Conservation (phyloP, 208 protist species). For the Wallacemonas sp. region DNA sequence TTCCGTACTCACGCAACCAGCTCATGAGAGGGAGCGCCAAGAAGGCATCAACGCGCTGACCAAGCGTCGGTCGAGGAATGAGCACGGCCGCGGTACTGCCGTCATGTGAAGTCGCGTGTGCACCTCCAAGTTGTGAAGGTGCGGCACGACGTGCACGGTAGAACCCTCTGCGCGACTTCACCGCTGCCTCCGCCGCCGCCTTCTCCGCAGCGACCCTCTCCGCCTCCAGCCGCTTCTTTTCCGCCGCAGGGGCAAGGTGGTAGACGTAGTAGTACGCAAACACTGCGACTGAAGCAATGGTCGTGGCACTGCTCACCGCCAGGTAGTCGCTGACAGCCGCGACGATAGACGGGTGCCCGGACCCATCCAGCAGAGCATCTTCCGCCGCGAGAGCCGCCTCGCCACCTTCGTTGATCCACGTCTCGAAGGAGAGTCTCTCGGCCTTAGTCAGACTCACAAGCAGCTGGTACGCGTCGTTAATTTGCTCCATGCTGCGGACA, state of each 20-base stretch:
- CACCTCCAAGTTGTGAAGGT: too few species aligned
- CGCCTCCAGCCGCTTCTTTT: background rate
- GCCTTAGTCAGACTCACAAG: slow-evolving; percentile 15
- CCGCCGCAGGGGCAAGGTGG: background rate
- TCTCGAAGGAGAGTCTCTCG: slow-evolving; percentile 16
- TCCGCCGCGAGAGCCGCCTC: slow-evolving; percentile 17
- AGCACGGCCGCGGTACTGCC: too few species aligned
- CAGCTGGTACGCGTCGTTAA: slow-evolving; percentile 38
- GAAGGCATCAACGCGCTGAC: background rate
- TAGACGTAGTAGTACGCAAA: slow-evolving; percentile 14
- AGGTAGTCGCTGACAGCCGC: slow-evolving; percentile 25
- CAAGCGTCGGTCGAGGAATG: background rate
- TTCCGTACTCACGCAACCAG: slow-evolving; percentile 24
- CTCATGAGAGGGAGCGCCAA: background rate
- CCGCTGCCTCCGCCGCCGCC: background rate
- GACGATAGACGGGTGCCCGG: background rate
- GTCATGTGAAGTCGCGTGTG: too few species aligned
- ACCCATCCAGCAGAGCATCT: background rate
- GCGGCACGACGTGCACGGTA: background rate
- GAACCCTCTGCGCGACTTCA: background rate
- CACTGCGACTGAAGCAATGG: background rate
- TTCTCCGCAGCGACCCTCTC: background rate
- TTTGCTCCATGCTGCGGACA: slow-evolving; percentile 34
- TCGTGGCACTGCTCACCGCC: slow-evolving; percentile 26
- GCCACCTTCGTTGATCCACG: slow-evolving; percentile 27